These are phyloP conservation scores for Neonectria hederae DNA, from an alignment of 2,329 filamentous ascomycete species.

Conservation along the genomic window DNA sequence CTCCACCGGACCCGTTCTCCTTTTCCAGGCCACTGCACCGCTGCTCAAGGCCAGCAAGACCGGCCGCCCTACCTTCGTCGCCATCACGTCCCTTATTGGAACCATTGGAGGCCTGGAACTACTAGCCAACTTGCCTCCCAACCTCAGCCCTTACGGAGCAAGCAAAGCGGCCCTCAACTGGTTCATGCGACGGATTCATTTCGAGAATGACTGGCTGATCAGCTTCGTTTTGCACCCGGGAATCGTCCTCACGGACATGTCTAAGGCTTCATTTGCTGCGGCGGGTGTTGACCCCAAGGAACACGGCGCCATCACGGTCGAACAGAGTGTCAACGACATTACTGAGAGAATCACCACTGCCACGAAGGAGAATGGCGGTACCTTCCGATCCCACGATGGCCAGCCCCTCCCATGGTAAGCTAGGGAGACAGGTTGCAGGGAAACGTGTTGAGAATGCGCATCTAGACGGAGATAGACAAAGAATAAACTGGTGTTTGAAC, in stretches of 20 bases:
- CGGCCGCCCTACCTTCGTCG: slow-evolving; percentile 6
- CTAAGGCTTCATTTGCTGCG: background rate
- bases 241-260: slow-evolving; percentile 17
- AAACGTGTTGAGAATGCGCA: too few species aligned
- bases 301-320: background rate
- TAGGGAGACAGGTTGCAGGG: too few species aligned
- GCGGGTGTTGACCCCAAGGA: background rate
- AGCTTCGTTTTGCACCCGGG: slow-evolving; percentile 24
- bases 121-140: background rate
- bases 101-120: slow-evolving; percentile 1
- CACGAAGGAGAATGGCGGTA: background rate
- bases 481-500: too few species aligned
- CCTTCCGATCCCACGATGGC: slow-evolving; percentile 2
- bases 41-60: slow-evolving; percentile 13
- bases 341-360: background rate
- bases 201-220: slow-evolving; percentile 41
- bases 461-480: too few species aligned
- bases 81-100: slow-evolving; percentile 7
- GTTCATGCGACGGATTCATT: slow-evolving; percentile 29
- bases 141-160: slow-evolving; percentile 8
- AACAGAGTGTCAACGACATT: slow-evolving; percentile 1
- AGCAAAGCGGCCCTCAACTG: slow-evolving; percentile 32
- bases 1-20: background rate
- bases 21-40: slow-evolving; percentile 14
- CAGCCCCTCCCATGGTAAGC: slow-evolving; percentile 6